A percentile compares a stretch with the other conserved stretches of the same genome.
These are phyloP conservation scores for Trichoderma brevicompactum DNA, from an alignment of 2,329 filamentous ascomycete species.

Conservation along the genomic window DNA sequence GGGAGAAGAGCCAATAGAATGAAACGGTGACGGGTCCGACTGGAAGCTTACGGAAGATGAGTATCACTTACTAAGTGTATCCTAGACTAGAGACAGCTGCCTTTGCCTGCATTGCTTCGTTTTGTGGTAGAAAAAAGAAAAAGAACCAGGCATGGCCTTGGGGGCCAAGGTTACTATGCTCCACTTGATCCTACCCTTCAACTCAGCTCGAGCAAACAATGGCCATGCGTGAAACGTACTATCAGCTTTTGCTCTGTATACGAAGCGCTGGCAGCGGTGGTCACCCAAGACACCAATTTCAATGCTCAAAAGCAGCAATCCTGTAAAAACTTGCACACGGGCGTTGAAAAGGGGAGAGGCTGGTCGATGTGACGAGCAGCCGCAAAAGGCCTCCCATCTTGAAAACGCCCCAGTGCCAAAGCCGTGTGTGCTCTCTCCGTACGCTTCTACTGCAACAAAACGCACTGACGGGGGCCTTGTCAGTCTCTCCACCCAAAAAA, in stretches of 20 bases:
- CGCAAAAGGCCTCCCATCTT: neutral
- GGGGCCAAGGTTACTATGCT: conserved; percentile 13
- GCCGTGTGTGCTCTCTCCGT: neutral
- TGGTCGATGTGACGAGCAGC: conserved; percentile 7
- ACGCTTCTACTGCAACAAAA: neutral
- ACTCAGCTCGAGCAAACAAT: conserved; percentile 21
- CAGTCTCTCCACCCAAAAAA: neutral
- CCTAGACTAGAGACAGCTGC: neutral
- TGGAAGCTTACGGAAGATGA: neutral
- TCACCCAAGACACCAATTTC: neutral
- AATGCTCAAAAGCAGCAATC: neutral
- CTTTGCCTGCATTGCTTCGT: neutral
- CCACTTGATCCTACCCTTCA: conserved; percentile 3
- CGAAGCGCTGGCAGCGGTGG: conserved; percentile 15
- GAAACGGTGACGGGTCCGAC: neutral
- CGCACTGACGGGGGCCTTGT: neutral
- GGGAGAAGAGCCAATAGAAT: neutral
- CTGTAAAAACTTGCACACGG: neutral
- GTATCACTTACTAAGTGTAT: neutral
- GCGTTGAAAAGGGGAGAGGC: neutral
- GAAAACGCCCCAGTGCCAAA: neutral
- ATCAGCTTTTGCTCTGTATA: neutral
- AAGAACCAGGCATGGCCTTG: conserved; percentile 2
- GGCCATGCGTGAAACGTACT: neutral
- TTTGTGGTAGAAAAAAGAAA: neutral